Percentiles rank a stretch among this genome's conserved stretches.
These are phyloP conservation scores for Chrysanthemum makinoi DNA, from an alignment of 129 eudicot genomes.

Conservation along the genomic window DNA sequence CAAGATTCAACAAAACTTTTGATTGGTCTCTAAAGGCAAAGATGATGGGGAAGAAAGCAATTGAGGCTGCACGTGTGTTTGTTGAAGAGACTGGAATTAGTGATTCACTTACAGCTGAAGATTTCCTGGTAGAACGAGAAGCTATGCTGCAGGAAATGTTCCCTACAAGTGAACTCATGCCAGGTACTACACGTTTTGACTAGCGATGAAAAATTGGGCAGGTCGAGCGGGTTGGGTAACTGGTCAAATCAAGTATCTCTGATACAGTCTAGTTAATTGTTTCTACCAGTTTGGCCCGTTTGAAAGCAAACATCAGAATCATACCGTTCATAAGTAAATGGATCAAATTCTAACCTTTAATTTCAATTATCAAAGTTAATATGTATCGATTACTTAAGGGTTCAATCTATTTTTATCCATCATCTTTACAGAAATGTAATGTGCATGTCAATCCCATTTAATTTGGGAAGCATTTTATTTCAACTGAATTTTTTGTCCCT, in stretches of 20 bases:
- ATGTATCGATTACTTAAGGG: too few relatives aligned
- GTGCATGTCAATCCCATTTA: too few relatives aligned
- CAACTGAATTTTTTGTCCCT: too few relatives aligned
- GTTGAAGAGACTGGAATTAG: constrained; percentile 93
- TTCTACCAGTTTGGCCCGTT: too few relatives aligned
- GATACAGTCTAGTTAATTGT: background rate
- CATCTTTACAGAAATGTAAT: too few relatives aligned
- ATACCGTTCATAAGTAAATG: too few relatives aligned
- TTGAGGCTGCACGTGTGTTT: constrained; percentile 90
- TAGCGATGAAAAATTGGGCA: background rate
- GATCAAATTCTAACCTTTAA: too few relatives aligned
- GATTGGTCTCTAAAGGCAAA: constrained; percentile 97
- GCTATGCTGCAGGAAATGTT: constrained; percentile 71
- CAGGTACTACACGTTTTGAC: constrained; percentile 46
- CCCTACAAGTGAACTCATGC: constrained; percentile 92
- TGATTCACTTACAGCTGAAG: constrained; percentile 73
- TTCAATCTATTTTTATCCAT: too few relatives aligned
- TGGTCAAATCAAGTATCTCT: background rate
- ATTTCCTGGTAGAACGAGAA: constrained; percentile 81
- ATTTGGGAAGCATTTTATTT: too few relatives aligned
- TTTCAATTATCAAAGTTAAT: too few relatives aligned
- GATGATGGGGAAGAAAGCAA: constrained; percentile 99
- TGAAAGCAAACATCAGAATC: too few relatives aligned
- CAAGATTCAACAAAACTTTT: constrained; percentile 88
- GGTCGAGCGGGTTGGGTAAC: background rate